Conservation (phyloP, 495 filamentous ascomycete species). For the Aspergillus heteromorphus region DNA sequence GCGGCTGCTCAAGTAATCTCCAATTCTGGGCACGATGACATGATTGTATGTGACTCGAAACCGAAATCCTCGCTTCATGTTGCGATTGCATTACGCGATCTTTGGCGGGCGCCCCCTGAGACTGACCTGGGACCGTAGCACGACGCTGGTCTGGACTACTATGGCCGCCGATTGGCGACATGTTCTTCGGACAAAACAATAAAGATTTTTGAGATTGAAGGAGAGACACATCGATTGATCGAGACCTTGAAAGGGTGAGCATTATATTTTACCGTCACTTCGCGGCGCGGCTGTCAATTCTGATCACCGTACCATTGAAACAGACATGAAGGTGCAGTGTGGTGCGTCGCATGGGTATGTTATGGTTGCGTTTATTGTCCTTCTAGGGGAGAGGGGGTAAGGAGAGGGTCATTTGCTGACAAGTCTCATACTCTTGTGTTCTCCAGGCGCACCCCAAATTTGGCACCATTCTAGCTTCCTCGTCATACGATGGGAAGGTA, state of each 20-base stretch:
- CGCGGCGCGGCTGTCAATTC: conserved; percentile 1
- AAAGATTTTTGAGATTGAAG: conserved; percentile 98
- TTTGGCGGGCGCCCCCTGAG: background rate
- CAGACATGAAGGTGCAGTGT: conserved; percentile 92
- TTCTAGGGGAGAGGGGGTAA: too few relatives aligned
- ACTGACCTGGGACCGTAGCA: conserved; percentile 52
- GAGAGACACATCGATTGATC: conserved; percentile 80
- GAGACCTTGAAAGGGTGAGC: conserved; percentile 91
- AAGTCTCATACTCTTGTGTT: background rate
- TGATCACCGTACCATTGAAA: conserved; percentile 7
- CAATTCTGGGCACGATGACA: conserved; percentile 94
- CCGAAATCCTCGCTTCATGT: background rate
- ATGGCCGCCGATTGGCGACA: conserved; percentile 91
- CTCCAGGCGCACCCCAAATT: conserved; percentile 87
- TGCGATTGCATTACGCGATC: background rate
- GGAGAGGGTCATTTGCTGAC: background rate
- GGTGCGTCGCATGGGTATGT: conserved; percentile 88
- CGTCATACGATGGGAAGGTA: conserved; percentile 94
- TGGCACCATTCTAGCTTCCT: conserved; percentile 92
- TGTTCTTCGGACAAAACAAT: conserved; percentile 98
- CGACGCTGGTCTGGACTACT: conserved; percentile 97
- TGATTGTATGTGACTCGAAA: conserved; percentile 74
- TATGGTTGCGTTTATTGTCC: background rate
- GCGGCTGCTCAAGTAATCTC: conserved; percentile 73
- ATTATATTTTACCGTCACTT: background rate